These are phyloP conservation scores for Eutypa lata DNA, from an alignment of 2,329 filamentous ascomycete genomes.

Conservation along the genomic window DNA sequence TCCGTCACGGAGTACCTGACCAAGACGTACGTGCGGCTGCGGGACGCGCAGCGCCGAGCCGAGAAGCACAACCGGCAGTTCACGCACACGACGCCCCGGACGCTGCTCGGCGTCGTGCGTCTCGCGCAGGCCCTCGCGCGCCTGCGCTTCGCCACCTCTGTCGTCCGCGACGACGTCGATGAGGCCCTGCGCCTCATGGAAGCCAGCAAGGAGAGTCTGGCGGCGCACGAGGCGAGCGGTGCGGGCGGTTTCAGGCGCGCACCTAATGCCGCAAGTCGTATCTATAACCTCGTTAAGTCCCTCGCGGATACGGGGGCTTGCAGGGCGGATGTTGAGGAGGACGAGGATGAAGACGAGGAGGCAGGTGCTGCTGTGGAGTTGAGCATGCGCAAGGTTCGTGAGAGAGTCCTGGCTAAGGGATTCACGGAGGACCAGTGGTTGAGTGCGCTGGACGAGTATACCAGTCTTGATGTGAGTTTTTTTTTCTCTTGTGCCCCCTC, in stretches of 20 bases:
- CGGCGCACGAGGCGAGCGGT: conserved; percentile 59
- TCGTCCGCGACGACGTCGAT: conserved; percentile 90
- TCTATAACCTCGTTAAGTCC: conserved; percentile 89
- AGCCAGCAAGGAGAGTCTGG: conserved; percentile 87
- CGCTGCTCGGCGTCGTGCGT: conserved; percentile 86
- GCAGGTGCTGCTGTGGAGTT: conserved; percentile 58
- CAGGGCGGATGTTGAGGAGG: conserved; percentile 59
- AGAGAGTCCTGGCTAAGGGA: conserved; percentile 90
- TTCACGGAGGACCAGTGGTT: conserved; percentile 94
- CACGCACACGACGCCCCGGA: conserved; percentile 89
- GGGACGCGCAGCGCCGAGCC: conserved; percentile 86
- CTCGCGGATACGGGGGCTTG: conserved; percentile 86
- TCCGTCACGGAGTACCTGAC: conserved; percentile 93
- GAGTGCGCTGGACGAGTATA: conserved; percentile 84
- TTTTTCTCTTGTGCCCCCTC: background rate
- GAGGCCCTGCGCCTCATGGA: conserved; percentile 89
- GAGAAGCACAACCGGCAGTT: conserved; percentile 91
- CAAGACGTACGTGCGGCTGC: conserved; percentile 92
- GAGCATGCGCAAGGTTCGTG: conserved; percentile 82
- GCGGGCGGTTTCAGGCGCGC: conserved; percentile 56
- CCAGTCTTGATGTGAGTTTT: conserved; percentile 79
- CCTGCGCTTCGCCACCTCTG: conserved; percentile 80
- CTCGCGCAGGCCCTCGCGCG: conserved; percentile 91
- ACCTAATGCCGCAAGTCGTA: conserved; percentile 80
- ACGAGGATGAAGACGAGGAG: conserved; percentile 51